Percentiles rank a stretch among this genome's conserved stretches.
These are phyloP conservation scores for Fagus crenata DNA, from an alignment of 306 rosid genomes.

Conservation along the genomic window DNA sequence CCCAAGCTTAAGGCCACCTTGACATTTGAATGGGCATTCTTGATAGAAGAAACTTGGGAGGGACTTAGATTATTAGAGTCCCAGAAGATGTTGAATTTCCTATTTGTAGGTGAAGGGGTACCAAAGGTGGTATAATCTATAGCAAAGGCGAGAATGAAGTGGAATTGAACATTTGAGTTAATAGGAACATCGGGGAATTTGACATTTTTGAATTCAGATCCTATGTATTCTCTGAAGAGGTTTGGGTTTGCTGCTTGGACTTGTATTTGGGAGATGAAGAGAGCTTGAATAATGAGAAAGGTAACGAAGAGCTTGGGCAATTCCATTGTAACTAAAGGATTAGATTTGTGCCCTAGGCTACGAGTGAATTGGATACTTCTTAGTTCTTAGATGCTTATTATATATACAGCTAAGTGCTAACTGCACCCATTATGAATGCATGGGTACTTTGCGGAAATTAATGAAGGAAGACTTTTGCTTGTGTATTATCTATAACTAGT, in stretches of 20 bases:
- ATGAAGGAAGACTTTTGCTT: too few relatives aligned
- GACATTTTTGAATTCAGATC: slow-evolving; percentile 66
- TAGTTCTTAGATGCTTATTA: neutral
- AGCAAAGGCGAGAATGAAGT: slow-evolving; percentile 77
- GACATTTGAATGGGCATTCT: slow-evolving; percentile 19
- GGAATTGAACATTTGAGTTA: slow-evolving; percentile 43
- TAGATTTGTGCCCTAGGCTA: neutral
- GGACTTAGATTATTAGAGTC: slow-evolving; percentile 61
- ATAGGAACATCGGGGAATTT: slow-evolving; percentile 43
- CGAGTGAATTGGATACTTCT: slow-evolving; percentile 1
- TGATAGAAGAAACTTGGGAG: slow-evolving; percentile 61
- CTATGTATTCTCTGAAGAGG: slow-evolving; percentile 74
- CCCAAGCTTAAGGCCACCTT: too few relatives aligned
- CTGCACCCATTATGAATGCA: too few relatives aligned
- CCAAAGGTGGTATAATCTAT: slow-evolving; percentile 65
- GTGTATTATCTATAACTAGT: too few relatives aligned
- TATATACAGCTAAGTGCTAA: too few relatives aligned
- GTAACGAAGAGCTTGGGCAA: slow-evolving; percentile 25
- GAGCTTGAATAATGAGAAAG: neutral
- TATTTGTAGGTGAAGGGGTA: slow-evolving; percentile 60
- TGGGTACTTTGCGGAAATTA: too few relatives aligned
- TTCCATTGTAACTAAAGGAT: slow-evolving; percentile 34
- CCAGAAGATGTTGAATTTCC: slow-evolving; percentile 71
- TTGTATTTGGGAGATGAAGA: slow-evolving; percentile 27
- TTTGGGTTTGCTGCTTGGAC: slow-evolving; percentile 38